Evolutionary conservation across 495 filamentous ascomycete species (phyloP).

Genomic region (Chlorociboria aeruginascens): DNA sequence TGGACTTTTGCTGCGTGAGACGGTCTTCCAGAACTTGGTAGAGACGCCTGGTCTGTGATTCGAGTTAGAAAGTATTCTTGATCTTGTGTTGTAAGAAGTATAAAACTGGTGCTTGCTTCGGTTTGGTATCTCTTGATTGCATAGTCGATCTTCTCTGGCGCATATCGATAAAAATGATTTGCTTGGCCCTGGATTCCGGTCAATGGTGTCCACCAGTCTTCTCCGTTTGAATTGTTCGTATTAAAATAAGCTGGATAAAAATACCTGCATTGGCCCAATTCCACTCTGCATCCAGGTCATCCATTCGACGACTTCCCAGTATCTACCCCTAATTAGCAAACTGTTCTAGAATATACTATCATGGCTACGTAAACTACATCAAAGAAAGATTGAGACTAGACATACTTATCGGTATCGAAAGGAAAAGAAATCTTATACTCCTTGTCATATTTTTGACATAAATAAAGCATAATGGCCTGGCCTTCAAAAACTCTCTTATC

Average conservation of each 20-base stretch:
- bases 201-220: background rate
- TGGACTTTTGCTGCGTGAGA: conserved; percentile 44
- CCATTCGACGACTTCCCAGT: conserved; percentile 72
- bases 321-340: conserved; percentile 11
- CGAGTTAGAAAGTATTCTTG: background rate
- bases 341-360: background rate
- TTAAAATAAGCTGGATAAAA: background rate
- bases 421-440: conserved; percentile 77
- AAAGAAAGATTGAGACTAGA: background rate
- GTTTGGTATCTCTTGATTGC: conserved; percentile 71
- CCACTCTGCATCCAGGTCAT: conserved; percentile 60
- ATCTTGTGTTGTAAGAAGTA: too few relatives aligned
- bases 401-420: conserved; percentile 14
- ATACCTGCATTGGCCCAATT: conserved; percentile 72
- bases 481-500: conserved; percentile 58
- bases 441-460: conserved; percentile 65
- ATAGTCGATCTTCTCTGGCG: conserved; percentile 77
- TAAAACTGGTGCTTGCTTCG: conserved; percentile 29
- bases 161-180: conserved; percentile 82
- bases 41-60: conserved; percentile 46
- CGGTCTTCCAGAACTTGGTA: conserved; percentile 63
- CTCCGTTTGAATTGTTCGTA: background rate
- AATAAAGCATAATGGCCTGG: conserved; percentile 74
- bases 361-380: background rate
- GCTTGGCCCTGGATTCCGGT: conserved; percentile 43